Base-by-base conservation (phyloP, 768 basidiomycete species). In the Kwoniella mangroviensis region DNA sequence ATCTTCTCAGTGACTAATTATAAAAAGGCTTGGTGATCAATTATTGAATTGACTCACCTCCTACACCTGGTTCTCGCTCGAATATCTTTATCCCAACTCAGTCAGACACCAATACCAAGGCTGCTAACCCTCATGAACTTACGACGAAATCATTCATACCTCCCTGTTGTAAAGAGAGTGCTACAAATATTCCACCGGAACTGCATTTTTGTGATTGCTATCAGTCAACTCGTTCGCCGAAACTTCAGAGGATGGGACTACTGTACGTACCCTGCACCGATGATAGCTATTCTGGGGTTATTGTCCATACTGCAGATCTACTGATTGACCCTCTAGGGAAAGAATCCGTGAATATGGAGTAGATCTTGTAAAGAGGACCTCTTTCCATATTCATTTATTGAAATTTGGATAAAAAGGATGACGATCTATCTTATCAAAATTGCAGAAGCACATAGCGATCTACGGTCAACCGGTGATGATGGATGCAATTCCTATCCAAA, bases 61-160 rank as follows among this genome's bases (percentile, higher is more conserved):
- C 52, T 53, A 22, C 52, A n/a, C 52, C 52, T 53, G 52, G n/a
- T 53, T 53, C 52, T 9, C 52, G 15, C n/a, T 53, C 52, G n/a
- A 9, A 53, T 53, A 53, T 53, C 52, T 53, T 9, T n/a, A n/a
- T 9, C 9, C n/a, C 21, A 9, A 5, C 7, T 17, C 52, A 53
- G 15, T 53, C 21, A 5, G 5, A 53, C 52, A 9, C 52, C 52
- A 22, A 53, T 9, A 6, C 21, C 5, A 19, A 17, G 21, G 7
- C 7, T 22, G 52, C n/a, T n/a, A n/a, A n/a, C n/a, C n/a, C n/a
- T n/a, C n/a, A n/a, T n/a, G n/a, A n/a, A 53, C 52, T 53, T 17
- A 53, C 52, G 7, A 22, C 21, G 52, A 53, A 17, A 53, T 53
- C 52, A 6, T 53, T 22, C 6, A 53, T 53, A 9, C 52, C 52